Evolutionary conservation across 2,329 filamentous ascomycete genomes (phyloP).

Genomic region (Neurospora crassa): DNA sequence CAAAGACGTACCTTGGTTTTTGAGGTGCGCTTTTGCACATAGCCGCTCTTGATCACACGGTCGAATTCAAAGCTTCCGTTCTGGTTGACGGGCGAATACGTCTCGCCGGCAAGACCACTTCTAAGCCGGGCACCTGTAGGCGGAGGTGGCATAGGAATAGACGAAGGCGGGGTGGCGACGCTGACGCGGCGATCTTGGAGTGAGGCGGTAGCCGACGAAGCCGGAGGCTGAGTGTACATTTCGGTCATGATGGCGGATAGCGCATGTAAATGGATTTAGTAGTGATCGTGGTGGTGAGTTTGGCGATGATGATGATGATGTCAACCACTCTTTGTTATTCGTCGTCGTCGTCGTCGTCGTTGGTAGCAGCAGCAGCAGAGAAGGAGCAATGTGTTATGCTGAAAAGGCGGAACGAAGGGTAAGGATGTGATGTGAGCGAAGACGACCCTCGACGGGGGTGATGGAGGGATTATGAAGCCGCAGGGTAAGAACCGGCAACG

Average conservation of each 20-base stretch:
- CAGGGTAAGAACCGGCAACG: conserved; percentile 1
- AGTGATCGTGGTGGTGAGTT: neutral
- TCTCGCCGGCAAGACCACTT: conserved; percentile 45
- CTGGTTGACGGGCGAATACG: conserved; percentile 80
- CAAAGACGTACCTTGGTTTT: conserved; percentile 71
- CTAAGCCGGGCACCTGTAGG: conserved; percentile 23
- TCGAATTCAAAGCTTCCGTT: conserved; percentile 96
- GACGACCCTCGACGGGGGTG: conserved; percentile 9
- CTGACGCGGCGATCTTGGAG: conserved; percentile 9
- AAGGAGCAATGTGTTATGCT: neutral
- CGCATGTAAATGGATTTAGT: conserved; percentile 7
- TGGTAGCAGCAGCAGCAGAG: neutral
- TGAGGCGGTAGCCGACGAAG: conserved; percentile 13
- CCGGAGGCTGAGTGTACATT: conserved; percentile 16
- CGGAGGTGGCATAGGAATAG: conserved; percentile 20
- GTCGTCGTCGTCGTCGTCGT: neutral
- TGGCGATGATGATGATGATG: neutral
- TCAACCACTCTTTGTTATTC: neutral
- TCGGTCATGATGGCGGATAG: conserved; percentile 13
- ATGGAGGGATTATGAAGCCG: neutral
- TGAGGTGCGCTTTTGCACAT: conserved; percentile 77
- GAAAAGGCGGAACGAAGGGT: conserved; percentile 3
- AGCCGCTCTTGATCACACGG: conserved; percentile 81
- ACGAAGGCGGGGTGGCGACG: conserved; percentile 13
- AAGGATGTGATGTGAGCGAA: conserved; percentile 11